Evolutionary conservation across 2,329 filamentous ascomycete species (phyloP), one percentile per base, ranked within the genome.

Genomic region (Xylariaceae sp.): DNA sequence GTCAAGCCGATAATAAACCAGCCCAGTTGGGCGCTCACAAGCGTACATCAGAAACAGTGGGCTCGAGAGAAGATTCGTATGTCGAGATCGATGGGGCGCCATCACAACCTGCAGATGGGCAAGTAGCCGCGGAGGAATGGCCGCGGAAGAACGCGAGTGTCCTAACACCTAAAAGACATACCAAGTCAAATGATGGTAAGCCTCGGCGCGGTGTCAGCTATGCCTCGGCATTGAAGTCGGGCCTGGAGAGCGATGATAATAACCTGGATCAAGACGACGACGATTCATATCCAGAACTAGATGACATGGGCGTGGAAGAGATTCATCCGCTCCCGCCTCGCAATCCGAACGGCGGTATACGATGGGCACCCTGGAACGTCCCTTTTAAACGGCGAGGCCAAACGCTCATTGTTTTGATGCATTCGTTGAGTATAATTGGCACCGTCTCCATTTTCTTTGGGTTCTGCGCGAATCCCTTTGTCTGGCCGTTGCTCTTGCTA

Each of bases 401-500:
- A 71, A 94, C 92, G 3, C 80, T 91, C 36, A 81, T 92, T 3
- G 87, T 92, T 12, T 75, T 92, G 8, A 79, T 84, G 62, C 88
- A 92, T 70, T 88, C 83, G 57, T 78, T 89, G 61, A 83, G 80
- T 51, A 87, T 92, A 57, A 80, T 83, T n/a, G 72, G 83, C 21
- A 79, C 83, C 62, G 79, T 95, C 5, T 87, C 89, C 5, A 70
- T 86, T 54, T 97, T 97, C 76, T 96, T 95, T 76, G 87, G 95
- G 67, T 83, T 92, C 32, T 95, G 91, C 72, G 87, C 89, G 52
- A 92, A 95, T 53, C 94, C 94, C 0, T 75, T 97, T n/a, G 83
- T 86, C 45, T 99, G 94, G 94, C 92, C 92, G 1, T 72, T 86
- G 40, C 67, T 86, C 18, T 75, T 86, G 7, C 76, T 90, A 0